Conservation (phyloP, 2,329 filamentous ascomycete genomes). For the Trichoderma aggressivum region DNA sequence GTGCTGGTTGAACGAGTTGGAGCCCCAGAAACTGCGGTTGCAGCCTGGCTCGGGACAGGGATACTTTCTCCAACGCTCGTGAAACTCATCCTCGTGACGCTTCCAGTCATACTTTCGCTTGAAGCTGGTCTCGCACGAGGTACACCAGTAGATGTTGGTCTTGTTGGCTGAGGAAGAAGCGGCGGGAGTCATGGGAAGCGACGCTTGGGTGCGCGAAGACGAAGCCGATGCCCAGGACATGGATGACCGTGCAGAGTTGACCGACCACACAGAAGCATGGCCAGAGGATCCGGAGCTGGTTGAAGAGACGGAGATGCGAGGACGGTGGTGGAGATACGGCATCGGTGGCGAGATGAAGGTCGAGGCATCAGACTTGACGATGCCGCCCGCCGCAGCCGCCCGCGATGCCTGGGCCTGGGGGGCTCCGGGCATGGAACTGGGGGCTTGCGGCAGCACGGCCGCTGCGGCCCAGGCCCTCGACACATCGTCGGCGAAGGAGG, state of each 20-base stretch:
- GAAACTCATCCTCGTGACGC: slow-evolving; percentile 66
- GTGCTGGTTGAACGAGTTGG: slow-evolving; percentile 66
- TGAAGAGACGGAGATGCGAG: slow-evolving; percentile 48
- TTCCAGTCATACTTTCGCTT: slow-evolving; percentile 69
- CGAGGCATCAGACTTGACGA: slow-evolving; percentile 22
- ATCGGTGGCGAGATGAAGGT: slow-evolving; percentile 37
- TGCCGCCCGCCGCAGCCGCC: not conserved
- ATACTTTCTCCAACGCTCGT: slow-evolving; percentile 66
- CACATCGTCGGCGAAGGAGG: slow-evolving; percentile 17
- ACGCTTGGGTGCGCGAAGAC: slow-evolving; percentile 35
- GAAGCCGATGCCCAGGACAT: slow-evolving; percentile 40
- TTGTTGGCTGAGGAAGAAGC: slow-evolving; percentile 33
- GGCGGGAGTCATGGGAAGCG: slow-evolving; percentile 35
- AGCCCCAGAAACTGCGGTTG: slow-evolving; percentile 65
- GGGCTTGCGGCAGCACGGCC: not conserved
- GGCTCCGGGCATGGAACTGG: not conserved
- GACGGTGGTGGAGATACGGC: slow-evolving; percentile 40
- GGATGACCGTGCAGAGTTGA: slow-evolving; percentile 38
- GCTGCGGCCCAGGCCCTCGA: slow-evolving; percentile 17
- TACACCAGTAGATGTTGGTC: slow-evolving; percentile 55
- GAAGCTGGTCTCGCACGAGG: slow-evolving; percentile 60
- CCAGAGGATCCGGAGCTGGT: slow-evolving; percentile 49
- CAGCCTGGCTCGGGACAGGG: slow-evolving; percentile 61
- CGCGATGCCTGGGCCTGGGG: not conserved
- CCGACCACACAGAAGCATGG: slow-evolving; percentile 47